phyloP scores from a whole-genome alignment of 164 flowering plant species.

The Magnolia kwangsiensis region DNA sequence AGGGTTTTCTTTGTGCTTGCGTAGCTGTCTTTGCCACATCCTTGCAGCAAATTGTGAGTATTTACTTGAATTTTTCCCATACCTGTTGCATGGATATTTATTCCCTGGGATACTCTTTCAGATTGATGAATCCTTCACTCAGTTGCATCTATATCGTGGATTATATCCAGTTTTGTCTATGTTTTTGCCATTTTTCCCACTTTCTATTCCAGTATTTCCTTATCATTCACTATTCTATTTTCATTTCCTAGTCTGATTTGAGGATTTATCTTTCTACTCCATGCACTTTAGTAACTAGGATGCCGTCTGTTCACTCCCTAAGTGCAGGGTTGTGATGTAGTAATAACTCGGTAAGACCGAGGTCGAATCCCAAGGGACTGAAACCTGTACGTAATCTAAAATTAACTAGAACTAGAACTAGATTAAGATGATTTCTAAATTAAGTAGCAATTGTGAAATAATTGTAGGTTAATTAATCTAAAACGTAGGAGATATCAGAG shows the following conservation, averaged over 20 bases:
- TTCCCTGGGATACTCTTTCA: neutral
- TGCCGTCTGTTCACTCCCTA: too few relatives aligned
- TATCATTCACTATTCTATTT: neutral
- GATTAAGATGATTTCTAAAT: too few relatives aligned
- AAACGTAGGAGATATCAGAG: too few relatives aligned
- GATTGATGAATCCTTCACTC: neutral
- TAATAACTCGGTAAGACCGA: too few relatives aligned
- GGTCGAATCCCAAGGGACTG: too few relatives aligned
- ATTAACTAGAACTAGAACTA: too few relatives aligned
- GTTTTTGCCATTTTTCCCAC: neutral
- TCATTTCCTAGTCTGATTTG: neutral
- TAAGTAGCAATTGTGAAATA: too few relatives aligned
- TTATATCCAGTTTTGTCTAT: neutral
- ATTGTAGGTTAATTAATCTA: too few relatives aligned
- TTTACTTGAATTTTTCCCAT: neutral
- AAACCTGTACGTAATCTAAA: too few relatives aligned
- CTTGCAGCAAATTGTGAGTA: slow-evolving; percentile 88
- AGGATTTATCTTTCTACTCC: too few relatives aligned
- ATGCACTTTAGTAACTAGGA: neutral
- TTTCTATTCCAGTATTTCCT: neutral
- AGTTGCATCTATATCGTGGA: neutral
- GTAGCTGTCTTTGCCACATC: slow-evolving; percentile 78
- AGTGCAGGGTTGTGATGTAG: too few relatives aligned
- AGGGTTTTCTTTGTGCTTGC: slow-evolving; percentile 81
- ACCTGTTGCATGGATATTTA: neutral